Percentiles rank a stretch among this genome's conserved stretches.
Evolutionary conservation across 345 rosid genomes (phyloP).

Genomic region (Acer saccharum): DNA sequence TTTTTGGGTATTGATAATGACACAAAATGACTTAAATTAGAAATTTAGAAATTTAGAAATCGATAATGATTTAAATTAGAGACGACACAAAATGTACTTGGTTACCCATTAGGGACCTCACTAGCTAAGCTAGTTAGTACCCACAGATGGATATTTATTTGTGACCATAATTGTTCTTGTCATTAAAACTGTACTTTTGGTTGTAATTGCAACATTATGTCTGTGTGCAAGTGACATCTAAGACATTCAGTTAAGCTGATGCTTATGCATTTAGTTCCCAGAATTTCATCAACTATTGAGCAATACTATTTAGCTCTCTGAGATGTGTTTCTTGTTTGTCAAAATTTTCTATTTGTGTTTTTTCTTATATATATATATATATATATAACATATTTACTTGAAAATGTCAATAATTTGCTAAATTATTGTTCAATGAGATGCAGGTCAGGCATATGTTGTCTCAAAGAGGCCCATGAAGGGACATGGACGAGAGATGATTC

Average conservation of each 20-base stretch:
- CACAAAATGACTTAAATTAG: too few species aligned
- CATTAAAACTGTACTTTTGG: not conserved
- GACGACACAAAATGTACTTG: not conserved
- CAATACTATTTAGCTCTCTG: not conserved
- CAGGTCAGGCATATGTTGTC: constrained; percentile 76
- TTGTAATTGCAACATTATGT: not conserved
- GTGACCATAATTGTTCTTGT: not conserved
- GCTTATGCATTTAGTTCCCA: constrained; percentile 1
- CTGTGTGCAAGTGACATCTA: not conserved
- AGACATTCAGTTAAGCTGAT: not conserved
- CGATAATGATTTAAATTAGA: not conserved
- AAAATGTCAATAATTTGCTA: constrained; percentile 14
- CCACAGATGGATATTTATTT: not conserved
- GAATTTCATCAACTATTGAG: not conserved
- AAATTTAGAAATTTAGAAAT: not conserved
- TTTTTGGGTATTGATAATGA: not conserved
- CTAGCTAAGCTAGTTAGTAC: too few species aligned
- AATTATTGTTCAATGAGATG: constrained; percentile 27
- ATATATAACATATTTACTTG: not conserved
- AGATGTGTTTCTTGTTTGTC: not conserved
- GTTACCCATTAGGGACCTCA: too few species aligned
- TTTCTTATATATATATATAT: not conserved
- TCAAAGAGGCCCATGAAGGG: constrained; percentile 83
- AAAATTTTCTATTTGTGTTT: not conserved
- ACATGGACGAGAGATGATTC: constrained; percentile 96